Evolutionary conservation across 2,329 filamentous ascomycete genomes (phyloP).

Genomic region (Penicillium nordicum): DNA sequence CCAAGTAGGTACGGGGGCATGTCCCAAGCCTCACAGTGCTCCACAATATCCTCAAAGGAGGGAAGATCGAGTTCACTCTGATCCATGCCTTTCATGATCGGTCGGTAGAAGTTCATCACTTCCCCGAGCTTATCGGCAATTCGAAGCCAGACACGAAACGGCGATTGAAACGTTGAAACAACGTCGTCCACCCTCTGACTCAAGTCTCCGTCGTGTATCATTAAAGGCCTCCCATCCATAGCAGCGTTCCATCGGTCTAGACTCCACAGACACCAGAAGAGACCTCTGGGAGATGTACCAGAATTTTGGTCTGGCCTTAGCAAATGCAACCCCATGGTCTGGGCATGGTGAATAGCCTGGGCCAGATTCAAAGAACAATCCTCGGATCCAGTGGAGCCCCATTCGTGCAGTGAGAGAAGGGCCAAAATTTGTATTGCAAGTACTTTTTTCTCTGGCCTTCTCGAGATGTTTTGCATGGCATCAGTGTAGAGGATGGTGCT

Average conservation of each 20-base stretch:
- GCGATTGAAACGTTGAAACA: constrained; percentile 8
- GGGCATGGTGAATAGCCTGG: constrained; percentile 33
- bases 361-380: constrained; percentile 29
- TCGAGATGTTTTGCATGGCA: constrained; percentile 22
- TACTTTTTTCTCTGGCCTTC: constrained; percentile 22
- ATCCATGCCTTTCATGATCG: constrained; percentile 3
- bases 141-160: constrained; percentile 15
- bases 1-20: neutral
- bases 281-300: neutral
- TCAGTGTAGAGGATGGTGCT: constrained; percentile 19
- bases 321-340: constrained; percentile 30
- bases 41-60: constrained; percentile 1
- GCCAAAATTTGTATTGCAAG: constrained; percentile 31
- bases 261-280: constrained; percentile 26
- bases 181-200: constrained; percentile 13
- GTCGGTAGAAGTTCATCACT: constrained; percentile 13
- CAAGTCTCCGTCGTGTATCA: constrained; percentile 20
- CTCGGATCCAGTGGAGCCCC: constrained; percentile 31
- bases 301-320: constrained; percentile 6
- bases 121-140: constrained; percentile 8
- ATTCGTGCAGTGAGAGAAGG: constrained; percentile 32
- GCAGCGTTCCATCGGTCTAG: constrained; percentile 25
- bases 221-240: constrained; percentile 19
- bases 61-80: constrained; percentile 6
- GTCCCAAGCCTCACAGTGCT: constrained; percentile 1